Evolutionary conservation across 495 filamentous ascomycete species (phyloP), one percentile per base, ranked within the genome.

Genomic region (Lophiotrema nucula): DNA sequence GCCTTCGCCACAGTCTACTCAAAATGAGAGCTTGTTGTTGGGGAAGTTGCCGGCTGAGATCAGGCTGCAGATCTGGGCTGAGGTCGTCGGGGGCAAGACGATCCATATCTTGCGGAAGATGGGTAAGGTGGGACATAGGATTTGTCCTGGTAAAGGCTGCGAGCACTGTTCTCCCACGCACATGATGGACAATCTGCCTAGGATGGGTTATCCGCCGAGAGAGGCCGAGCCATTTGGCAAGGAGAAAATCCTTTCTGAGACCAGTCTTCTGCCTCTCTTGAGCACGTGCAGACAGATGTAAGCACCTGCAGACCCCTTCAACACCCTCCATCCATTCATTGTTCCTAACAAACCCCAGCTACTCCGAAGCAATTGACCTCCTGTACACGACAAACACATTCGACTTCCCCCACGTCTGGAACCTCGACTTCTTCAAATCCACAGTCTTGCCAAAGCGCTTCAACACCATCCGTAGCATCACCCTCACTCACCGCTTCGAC

Each of bases 321-420:
- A n/a, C n/a, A n/a, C n/a, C n/a, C 11, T 35, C 25, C 24, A 24
- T 15, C 28, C n/a, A 2, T 1, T 13, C 43, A 4, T 16, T 22
- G 16, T 22, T 19, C 6, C 4, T 12, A 22, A 45, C 1, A 45
- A 13, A 37, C 1, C 18, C 13, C 47, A 63, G 59, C 5, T 64
- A 64, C 43, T 58, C 53, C 31, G 60, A 64, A 27, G 49, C 60
- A 8, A 54, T 64, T 21, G 18, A 47, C 16, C 16, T 54, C 27
- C 41, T 64, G 21, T 64, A 64, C 33, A 45, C 47, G 2, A 64
- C 60, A 26, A 64, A 64, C 43, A 47, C 47, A 39, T 64, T 64
- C 49, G 58, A 53, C 41, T 64, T 64, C 60, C 27, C 24, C 47
- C 54, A 64, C 41, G 44, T 64, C 19, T 53, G 58, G 43, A 53